These are phyloP conservation scores for Peronospora farinosa DNA, from an alignment of 352 stramenopile species.

Conservation along the genomic window DNA sequence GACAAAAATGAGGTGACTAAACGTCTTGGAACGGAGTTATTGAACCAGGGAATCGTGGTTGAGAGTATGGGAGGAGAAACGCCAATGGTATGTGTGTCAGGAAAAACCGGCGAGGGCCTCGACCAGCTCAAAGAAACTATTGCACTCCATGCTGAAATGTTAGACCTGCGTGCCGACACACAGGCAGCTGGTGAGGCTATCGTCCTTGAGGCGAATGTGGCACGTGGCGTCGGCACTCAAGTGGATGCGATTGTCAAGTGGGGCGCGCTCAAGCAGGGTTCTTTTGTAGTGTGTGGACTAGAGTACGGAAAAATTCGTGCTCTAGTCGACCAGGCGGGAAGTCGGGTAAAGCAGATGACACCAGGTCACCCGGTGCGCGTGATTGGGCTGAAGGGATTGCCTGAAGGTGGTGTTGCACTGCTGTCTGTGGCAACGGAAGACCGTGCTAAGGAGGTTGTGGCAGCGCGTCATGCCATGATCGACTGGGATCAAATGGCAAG, in stretches of 20 bases:
- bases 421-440: conserved; percentile 71
- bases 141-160: conserved; percentile 92
- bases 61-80: conserved; percentile 93
- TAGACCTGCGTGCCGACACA: conserved; percentile 92
- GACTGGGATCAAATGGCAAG: conserved; percentile 70
- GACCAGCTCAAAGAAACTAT: conserved; percentile 96
- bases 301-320: conserved; percentile 91
- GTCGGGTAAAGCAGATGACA: conserved; percentile 84
- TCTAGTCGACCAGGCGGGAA: conserved; percentile 58
- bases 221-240: conserved; percentile 90
- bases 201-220: conserved; percentile 94
- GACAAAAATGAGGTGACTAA: conserved; percentile 58
- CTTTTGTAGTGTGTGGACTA: conserved; percentile 92
- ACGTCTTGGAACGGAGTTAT: conserved; percentile 83
- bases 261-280: conserved; percentile 92
- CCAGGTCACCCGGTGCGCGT: conserved; percentile 90
- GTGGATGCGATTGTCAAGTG: conserved; percentile 95
- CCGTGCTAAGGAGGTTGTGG: conserved; percentile 70
- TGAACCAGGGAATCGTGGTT: conserved; percentile 89
- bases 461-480: conserved; percentile 60
- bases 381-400: conserved; percentile 78
- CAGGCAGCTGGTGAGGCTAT: conserved; percentile 87
- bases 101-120: conserved; percentile 91
- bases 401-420: conserved; percentile 72
- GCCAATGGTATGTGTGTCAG: conserved; percentile 92